Conservation (phyloP, 1,284 basidiomycete genomes). For the Agroathelia rolfsii region DNA sequence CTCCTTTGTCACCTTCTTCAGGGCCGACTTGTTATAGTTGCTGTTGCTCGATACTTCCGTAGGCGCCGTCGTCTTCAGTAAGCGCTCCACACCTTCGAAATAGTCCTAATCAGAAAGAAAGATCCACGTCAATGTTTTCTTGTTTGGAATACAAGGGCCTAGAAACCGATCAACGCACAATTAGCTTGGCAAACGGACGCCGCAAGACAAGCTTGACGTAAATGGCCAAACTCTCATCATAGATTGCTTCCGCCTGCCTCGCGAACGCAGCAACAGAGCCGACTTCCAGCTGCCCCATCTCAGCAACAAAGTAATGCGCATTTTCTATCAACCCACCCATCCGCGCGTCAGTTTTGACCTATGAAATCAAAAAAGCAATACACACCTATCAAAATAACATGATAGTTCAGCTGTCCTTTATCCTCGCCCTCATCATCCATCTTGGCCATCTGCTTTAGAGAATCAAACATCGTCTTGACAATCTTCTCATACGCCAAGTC, state of each 20-base stretch:
- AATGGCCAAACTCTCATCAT: constrained; percentile 77
- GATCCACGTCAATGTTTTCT: constrained; percentile 4
- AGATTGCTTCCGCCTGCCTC: constrained; percentile 71
- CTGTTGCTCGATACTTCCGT: constrained; percentile 72
- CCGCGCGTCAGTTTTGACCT: constrained; percentile 1
- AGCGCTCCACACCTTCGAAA: constrained; percentile 84
- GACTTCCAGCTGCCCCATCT: constrained; percentile 63
- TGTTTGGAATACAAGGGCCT: background rate
- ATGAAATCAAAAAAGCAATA: constrained; percentile 11
- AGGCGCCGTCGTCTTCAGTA: constrained; percentile 74
- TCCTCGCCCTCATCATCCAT: constrained; percentile 85
- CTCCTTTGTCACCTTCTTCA: constrained; percentile 85
- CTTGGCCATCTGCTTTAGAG: constrained; percentile 90
- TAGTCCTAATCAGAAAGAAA: constrained; percentile 58
- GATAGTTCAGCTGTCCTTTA: constrained; percentile 94
- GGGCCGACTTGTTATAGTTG: constrained; percentile 65
- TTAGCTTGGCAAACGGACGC: constrained; percentile 79
- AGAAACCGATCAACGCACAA: constrained; percentile 43
- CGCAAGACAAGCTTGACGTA: constrained; percentile 87
- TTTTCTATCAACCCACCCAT: constrained; percentile 58
- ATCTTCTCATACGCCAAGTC: constrained; percentile 84
- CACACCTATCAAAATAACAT: constrained; percentile 90
- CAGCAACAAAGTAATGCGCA: constrained; percentile 87
- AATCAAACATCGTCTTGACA: constrained; percentile 84
- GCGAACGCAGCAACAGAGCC: constrained; percentile 62